A percentile compares a stretch with the other conserved stretches of the same genome.
Conservation (phyloP, 441 rosid species). For the Jatropha multifida region DNA sequence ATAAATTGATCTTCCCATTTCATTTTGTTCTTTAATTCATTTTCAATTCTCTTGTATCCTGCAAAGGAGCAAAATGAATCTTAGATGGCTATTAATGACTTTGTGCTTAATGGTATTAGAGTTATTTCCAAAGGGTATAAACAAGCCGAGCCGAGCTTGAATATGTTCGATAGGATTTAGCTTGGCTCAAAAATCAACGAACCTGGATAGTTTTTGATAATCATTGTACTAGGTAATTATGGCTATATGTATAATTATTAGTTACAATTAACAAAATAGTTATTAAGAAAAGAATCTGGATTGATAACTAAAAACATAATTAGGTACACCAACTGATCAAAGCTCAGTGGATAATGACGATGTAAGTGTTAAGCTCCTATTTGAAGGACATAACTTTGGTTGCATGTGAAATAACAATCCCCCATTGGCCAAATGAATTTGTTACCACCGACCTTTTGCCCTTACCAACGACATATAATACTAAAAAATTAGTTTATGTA, state of each 20-base stretch:
- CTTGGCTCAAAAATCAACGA: too few species aligned
- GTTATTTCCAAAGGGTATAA: too few species aligned
- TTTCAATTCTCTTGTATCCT: not conserved
- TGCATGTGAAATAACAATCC: not conserved
- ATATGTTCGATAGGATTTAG: too few species aligned
- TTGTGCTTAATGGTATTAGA: too few species aligned
- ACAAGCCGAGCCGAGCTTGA: too few species aligned
- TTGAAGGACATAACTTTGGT: not conserved
- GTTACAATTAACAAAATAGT: too few species aligned
- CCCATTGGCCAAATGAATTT: conserved; percentile 18
- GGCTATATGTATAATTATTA: too few species aligned
- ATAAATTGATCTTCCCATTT: conserved; percentile 31
- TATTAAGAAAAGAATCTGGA: not conserved
- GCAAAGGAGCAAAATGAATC: too few species aligned
- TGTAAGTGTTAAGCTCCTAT: not conserved
- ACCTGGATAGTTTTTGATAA: too few species aligned
- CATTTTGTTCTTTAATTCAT: not conserved
- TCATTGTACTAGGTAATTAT: too few species aligned
- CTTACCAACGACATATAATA: conserved; percentile 3
- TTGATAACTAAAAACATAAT: too few species aligned
- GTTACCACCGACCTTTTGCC: conserved; percentile 32
- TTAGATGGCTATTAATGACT: too few species aligned
- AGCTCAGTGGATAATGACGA: not conserved
- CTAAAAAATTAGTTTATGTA: not conserved
- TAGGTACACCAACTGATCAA: not conserved